phyloP scores from a whole-genome alignment of 2,329 filamentous ascomycete genomes.

The Fusarium palustre region DNA sequence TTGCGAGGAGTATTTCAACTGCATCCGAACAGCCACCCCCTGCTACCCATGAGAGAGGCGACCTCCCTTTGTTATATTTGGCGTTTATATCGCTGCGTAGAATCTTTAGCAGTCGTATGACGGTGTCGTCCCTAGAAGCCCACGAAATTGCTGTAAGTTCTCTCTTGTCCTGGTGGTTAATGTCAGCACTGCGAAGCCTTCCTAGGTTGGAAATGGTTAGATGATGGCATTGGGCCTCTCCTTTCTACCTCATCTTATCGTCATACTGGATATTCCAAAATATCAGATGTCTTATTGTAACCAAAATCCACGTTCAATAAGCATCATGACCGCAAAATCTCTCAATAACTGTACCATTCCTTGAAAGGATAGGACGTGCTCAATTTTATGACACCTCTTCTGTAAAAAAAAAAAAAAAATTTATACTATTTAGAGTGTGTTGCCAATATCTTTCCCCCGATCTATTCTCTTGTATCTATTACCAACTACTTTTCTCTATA shows the following conservation, averaged over 20 bases:
- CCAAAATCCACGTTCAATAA: too few relatives aligned
- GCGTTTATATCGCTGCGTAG: background rate
- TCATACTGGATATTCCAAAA: too few relatives aligned
- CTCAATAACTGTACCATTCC: background rate
- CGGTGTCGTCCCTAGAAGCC: background rate
- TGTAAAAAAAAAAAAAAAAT: too few relatives aligned
- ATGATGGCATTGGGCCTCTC: too few relatives aligned
- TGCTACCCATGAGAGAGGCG: background rate
- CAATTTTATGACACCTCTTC: background rate
- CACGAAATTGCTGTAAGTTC: background rate
- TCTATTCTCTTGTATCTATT: background rate
- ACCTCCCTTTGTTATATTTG: background rate
- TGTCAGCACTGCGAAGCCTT: background rate
- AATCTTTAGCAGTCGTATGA: too few relatives aligned
- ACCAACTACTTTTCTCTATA: background rate
- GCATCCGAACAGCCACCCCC: background rate
- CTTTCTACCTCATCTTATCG: too few relatives aligned
- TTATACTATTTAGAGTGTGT: fast-evolving
- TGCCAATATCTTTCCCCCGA: background rate
- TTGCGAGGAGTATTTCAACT: background rate
- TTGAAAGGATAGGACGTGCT: background rate
- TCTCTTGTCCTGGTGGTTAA: background rate
- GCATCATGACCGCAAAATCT: too few relatives aligned
- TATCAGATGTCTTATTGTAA: too few relatives aligned
- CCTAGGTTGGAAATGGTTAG: background rate